Evolutionary conservation across 2,329 filamentous ascomycete genomes (phyloP).

Genomic region (Drechslerella coelobrocha): DNA sequence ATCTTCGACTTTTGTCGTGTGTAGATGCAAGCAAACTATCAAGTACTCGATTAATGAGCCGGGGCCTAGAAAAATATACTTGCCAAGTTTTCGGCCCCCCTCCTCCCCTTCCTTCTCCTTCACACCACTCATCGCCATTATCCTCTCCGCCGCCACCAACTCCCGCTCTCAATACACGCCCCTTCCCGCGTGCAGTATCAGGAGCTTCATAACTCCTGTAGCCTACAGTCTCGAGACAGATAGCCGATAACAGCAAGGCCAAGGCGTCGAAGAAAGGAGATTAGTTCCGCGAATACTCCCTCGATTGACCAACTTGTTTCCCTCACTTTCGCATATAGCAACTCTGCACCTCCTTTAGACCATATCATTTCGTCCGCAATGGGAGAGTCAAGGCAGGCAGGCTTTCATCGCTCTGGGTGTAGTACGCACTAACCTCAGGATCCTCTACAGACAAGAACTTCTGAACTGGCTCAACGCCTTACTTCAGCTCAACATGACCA

Average conservation of each 20-base stretch:
- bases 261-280: background rate
- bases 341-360: background rate
- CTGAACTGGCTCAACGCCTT: conserved; percentile 97
- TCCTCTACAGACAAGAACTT: conserved; percentile 83
- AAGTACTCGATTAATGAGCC: background rate
- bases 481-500: conserved; percentile 95
- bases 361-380: conserved; percentile 17
- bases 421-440: background rate
- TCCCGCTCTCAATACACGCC: no score
- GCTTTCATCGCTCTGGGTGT: background rate
- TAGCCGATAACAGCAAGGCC: no score
- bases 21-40: background rate
- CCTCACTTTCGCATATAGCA: background rate
- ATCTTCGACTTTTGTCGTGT: background rate
- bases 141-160: background rate
- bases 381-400: conserved; percentile 37
- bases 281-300: background rate
- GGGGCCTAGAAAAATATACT: conserved; percentile 20
- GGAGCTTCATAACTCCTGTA: no score
- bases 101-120: background rate
- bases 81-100: conserved; percentile 19
- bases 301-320: background rate
- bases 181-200: background rate
- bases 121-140: background rate
- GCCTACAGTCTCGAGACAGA: no score